These are phyloP conservation scores for Edaphochlamys debaryana DNA, from an alignment of 139 green algal genomes.

Conservation along the genomic window DNA sequence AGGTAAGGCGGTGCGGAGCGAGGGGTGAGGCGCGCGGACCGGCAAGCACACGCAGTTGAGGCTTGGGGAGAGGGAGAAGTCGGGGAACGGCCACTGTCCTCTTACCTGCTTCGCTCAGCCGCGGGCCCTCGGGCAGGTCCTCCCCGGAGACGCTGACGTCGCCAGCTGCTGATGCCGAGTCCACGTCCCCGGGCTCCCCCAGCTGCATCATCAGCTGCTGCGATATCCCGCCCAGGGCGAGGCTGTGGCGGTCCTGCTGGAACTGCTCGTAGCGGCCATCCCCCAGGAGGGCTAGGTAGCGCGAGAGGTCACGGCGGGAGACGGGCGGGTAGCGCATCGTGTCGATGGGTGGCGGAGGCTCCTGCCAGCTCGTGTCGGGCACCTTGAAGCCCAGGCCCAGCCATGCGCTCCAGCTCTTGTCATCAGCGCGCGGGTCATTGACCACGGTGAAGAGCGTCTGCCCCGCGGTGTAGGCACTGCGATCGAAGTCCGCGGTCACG, in stretches of 20 bases:
- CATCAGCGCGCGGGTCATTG: slow-evolving; percentile 62
- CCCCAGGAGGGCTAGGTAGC: slow-evolving; percentile 51
- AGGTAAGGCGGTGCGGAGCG: no score
- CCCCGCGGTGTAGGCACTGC: slow-evolving; percentile 30
- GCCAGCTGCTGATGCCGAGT: no score
- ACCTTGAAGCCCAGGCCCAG: slow-evolving; percentile 49
- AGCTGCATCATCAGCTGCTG: slow-evolving; percentile 36
- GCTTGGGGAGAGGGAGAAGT: no score
- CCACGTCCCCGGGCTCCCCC: no score
- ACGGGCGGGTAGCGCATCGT: slow-evolving; percentile 57
- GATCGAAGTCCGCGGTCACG: background rate
- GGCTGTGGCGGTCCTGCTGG: slow-evolving; percentile 46
- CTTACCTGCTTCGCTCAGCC: no score
- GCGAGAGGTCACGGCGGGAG: slow-evolving; percentile 46
- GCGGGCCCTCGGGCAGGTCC: no score
- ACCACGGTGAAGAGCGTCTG: slow-evolving; percentile 60
- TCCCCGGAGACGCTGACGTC: no score
- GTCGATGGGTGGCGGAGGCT: slow-evolving; percentile 56
- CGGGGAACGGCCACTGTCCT: no score
- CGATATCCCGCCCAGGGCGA: slow-evolving; percentile 37
- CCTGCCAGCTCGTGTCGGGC: slow-evolving; percentile 38
- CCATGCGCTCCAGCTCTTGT: slow-evolving; percentile 22
- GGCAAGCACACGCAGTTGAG: no score
- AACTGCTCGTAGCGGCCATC: slow-evolving; percentile 53
- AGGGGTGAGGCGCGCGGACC: no score